phyloP scores from a whole-genome alignment of 176 grass and related monocot genomes.

The Secale cereale region DNA sequence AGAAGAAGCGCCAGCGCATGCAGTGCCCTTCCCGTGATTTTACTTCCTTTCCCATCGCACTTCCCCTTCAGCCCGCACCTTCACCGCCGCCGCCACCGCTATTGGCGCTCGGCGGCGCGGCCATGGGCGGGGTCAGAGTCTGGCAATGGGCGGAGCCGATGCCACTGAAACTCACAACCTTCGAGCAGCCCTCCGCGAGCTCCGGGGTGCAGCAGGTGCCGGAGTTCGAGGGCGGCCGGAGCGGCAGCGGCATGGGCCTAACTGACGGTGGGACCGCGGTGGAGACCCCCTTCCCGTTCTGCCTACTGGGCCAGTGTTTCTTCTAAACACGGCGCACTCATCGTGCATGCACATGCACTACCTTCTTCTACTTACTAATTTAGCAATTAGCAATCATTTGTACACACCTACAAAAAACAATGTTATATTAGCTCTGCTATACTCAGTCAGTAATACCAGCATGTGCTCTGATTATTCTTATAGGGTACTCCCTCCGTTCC shows the following conservation, averaged over 20 bases:
- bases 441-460: background rate
- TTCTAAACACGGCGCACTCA: constrained; percentile 15
- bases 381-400: constrained; percentile 9
- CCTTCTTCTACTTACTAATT: constrained; percentile 1
- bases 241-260: background rate
- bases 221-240: constrained; percentile 13
- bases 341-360: background rate
- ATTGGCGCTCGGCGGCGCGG: constrained; percentile 1
- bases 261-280: background rate
- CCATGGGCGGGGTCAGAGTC: background rate
- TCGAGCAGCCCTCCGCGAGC: background rate
- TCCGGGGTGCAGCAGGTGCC: constrained; percentile 26
- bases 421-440: background rate
- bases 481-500: too few species aligned
- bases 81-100: background rate
- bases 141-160: constrained; percentile 34
- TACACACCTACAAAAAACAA: background rate
- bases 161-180: background rate
- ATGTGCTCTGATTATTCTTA: constrained; percentile 1
- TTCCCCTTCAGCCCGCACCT: background rate
- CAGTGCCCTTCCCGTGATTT: background rate
- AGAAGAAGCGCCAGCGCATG: constrained; percentile 42
- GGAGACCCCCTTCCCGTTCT: constrained; percentile 59
- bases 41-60: background rate
- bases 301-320: constrained; percentile 58